Evolutionary conservation across 177 flowering plant genomes (phyloP).

Genomic region (Telopea speciosissima): DNA sequence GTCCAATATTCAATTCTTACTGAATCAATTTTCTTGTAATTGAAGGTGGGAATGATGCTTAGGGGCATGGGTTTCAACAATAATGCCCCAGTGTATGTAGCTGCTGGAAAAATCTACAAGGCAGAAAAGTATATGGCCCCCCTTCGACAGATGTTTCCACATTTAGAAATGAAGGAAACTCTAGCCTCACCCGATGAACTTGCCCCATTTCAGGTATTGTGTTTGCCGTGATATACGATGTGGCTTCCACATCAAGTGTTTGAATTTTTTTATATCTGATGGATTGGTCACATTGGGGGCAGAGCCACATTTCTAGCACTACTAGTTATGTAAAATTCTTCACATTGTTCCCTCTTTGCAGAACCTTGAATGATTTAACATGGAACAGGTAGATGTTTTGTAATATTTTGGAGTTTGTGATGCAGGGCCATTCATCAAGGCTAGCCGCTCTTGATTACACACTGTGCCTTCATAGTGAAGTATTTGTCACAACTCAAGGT

Average conservation of each 20-base stretch:
- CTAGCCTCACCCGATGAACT: constrained; percentile 76
- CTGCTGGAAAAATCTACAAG: constrained; percentile 86
- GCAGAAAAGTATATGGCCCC: constrained; percentile 87
- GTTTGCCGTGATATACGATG: background rate
- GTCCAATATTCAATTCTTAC: background rate
- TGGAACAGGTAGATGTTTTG: background rate
- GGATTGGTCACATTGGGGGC: background rate
- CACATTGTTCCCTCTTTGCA: background rate
- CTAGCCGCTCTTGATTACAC: constrained; percentile 95
- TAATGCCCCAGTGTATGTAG: constrained; percentile 72
- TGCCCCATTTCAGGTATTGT: constrained; percentile 67
- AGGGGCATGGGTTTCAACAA: constrained; percentile 98
- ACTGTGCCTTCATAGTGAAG: constrained; percentile 92
- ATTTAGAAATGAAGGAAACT: constrained; percentile 73
- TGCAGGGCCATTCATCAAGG: constrained; percentile 87
- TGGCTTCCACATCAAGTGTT: background rate
- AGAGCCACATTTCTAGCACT: background rate
- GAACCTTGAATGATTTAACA: background rate
- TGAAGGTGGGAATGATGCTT: constrained; percentile 97
- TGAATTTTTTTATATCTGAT: background rate
- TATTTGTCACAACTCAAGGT: constrained; percentile 94
- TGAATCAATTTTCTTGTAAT: constrained; percentile 6
- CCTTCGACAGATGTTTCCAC: constrained; percentile 79
- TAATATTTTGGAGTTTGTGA: constrained; percentile 14
- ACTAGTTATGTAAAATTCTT: background rate